Percentiles rank a stretch among this genome's conserved stretches.
These are phyloP conservation scores for Xylaria sp. DNA, from an alignment of 2,329 filamentous ascomycete genomes.

Conservation along the genomic window DNA sequence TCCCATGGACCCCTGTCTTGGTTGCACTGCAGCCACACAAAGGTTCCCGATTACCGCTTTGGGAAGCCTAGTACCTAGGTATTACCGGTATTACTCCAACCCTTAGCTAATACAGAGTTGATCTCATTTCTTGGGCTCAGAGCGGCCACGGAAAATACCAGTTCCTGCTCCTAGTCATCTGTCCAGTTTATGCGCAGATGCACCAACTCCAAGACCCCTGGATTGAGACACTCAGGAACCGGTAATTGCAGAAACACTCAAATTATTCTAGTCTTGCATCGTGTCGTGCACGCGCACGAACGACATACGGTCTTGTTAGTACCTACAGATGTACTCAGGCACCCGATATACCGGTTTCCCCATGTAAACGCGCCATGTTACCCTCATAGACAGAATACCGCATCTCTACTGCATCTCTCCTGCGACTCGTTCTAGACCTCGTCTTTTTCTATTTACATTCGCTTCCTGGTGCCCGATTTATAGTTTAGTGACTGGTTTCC, in stretches of 20 bases:
- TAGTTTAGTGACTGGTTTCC: not conserved
- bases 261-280: constrained; percentile 2
- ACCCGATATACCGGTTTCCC: not conserved
- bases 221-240: constrained; percentile 26
- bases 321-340: not conserved
- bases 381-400: not conserved
- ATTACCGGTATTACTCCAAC: constrained; percentile 31
- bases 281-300: constrained; percentile 1
- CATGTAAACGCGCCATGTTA: not conserved
- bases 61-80: constrained; percentile 12
- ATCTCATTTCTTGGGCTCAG: constrained; percentile 20
- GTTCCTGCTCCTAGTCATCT: constrained; percentile 16
- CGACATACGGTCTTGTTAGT: not conserved
- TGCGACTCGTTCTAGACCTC: not conserved
- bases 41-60: constrained; percentile 38
- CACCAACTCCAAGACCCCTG: constrained; percentile 28
- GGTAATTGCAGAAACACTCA: constrained; percentile 29
- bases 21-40: constrained; percentile 36
- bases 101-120: constrained; percentile 24
- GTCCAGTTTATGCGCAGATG: constrained; percentile 22
- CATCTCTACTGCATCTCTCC: not conserved
- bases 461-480: constrained; percentile 1
- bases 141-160: constrained; percentile 21
- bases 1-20: constrained; percentile 9
- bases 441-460: not conserved